These are phyloP conservation scores for Phytopythium chamaehyphon DNA, from an alignment of 352 stramenopile species.

Conservation along the genomic window DNA sequence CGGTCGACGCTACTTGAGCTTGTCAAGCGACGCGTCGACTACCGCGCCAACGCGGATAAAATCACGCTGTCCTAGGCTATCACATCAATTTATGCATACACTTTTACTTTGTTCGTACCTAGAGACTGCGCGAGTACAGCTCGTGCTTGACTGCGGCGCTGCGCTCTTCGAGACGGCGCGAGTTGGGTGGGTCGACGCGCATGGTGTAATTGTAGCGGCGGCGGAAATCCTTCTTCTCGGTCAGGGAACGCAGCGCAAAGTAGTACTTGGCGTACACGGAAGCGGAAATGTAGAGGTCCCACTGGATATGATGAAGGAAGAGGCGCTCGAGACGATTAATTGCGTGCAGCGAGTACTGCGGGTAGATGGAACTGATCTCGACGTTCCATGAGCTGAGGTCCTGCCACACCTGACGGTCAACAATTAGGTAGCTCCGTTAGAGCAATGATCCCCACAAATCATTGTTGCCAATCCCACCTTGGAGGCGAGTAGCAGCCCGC, in stretches of 20 bases:
- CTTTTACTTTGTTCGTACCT: constrained; percentile 12
- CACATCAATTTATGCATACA: constrained; percentile 1
- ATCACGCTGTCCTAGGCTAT: constrained; percentile 33
- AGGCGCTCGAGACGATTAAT: constrained; percentile 97
- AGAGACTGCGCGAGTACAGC: constrained; percentile 85
- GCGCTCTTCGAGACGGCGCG: constrained; percentile 80
- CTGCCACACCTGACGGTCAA: constrained; percentile 89
- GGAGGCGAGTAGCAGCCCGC: constrained; percentile 95
- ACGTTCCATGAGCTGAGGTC: constrained; percentile 98
- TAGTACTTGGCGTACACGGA: constrained; percentile 98
- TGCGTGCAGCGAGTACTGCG: constrained; percentile 95
- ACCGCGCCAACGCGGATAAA: constrained; percentile 78
- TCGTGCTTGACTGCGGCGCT: constrained; percentile 78
- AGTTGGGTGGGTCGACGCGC: constrained; percentile 82
- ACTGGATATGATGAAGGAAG: constrained; percentile 97
- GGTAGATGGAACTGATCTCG: constrained; percentile 97
- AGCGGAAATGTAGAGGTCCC: constrained; percentile 97
- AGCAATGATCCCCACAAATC: constrained; percentile 4
- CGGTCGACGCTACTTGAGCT: constrained; percentile 59
- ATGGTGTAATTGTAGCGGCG: constrained; percentile 89
- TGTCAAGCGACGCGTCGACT: constrained; percentile 78
- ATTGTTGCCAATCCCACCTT: constrained; percentile 71
- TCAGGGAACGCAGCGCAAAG: constrained; percentile 95
- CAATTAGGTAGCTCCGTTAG: constrained; percentile 10
- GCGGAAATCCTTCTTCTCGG: constrained; percentile 89